Evolutionary conservation across 1,139 yeast species (phyloP).

Genomic region (Scheffersomyces insectosa): DNA sequence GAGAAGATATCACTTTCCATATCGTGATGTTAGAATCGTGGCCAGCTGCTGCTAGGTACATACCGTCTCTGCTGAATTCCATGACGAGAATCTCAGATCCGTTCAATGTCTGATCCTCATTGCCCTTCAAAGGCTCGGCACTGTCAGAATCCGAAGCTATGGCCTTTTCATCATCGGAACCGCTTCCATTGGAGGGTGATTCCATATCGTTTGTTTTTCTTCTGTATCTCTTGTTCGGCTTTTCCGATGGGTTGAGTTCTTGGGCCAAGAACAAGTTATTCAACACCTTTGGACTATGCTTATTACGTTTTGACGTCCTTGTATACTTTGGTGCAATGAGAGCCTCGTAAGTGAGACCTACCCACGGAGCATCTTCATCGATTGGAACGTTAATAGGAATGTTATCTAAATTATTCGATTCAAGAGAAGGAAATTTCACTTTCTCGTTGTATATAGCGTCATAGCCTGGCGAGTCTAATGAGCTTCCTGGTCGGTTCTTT

Average conservation of each 20-base stretch:
- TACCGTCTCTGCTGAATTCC: constrained; percentile 78
- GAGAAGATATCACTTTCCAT: constrained; percentile 80
- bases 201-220: constrained; percentile 3
- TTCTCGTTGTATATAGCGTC: background rate
- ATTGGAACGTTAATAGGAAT: background rate
- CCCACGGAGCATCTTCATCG: constrained; percentile 26
- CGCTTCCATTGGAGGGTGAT: constrained; percentile 4
- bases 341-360: constrained; percentile 38
- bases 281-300: constrained; percentile 44
- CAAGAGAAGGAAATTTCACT: constrained; percentile 2
- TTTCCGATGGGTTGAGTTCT: constrained; percentile 48
- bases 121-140: constrained; percentile 10
- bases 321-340: constrained; percentile 56
- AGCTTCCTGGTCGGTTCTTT: background rate
- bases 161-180: constrained; percentile 2
- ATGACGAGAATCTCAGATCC: constrained; percentile 65
- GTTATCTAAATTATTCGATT: background rate
- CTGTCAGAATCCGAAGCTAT: background rate
- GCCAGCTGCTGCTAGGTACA: constrained; percentile 81
- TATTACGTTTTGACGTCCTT: constrained; percentile 46
- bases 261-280: constrained; percentile 77
- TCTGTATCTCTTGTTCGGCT: background rate
- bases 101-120: constrained; percentile 1
- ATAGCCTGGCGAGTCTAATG: background rate
- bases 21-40: constrained; percentile 65